Evolutionary conservation across 768 basidiomycete genomes (phyloP).

Genomic region (Leccinellum luteum): DNA sequence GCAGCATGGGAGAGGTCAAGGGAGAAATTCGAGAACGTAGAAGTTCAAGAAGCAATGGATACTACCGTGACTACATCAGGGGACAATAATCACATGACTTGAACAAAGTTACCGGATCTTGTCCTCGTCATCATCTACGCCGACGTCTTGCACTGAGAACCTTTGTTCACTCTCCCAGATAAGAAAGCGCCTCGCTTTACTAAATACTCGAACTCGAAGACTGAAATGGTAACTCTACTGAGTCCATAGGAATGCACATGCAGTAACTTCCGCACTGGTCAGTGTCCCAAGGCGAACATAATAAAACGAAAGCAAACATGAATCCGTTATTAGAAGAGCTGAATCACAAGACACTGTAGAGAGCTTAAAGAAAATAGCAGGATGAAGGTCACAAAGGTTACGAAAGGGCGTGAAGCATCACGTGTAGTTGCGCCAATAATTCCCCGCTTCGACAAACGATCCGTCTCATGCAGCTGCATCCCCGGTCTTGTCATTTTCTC

Average conservation of each 20-base stretch:
- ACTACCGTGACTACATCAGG: neutral
- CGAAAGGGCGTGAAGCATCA: slow-evolving; percentile 19
- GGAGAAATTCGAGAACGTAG: neutral
- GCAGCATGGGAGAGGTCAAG: slow-evolving; percentile 22
- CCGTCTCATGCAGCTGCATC: slow-evolving; percentile 24
- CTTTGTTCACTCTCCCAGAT: neutral
- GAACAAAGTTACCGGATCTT: too few species aligned
- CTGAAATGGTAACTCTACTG: neutral
- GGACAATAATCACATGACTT: slow-evolving; percentile 24
- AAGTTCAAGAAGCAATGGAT: too few species aligned
- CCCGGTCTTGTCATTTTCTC: slow-evolving; percentile 27
- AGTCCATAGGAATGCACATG: slow-evolving; percentile 18
- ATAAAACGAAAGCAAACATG: slow-evolving; percentile 21
- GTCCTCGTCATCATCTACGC: too few species aligned
- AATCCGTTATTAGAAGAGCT: slow-evolving; percentile 20
- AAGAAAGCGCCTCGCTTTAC: neutral
- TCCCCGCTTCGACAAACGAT: slow-evolving; percentile 15
- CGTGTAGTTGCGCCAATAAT: slow-evolving; percentile 14
- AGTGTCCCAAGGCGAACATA: slow-evolving; percentile 21
- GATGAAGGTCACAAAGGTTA: slow-evolving; percentile 11
- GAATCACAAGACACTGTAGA: slow-evolving; percentile 10
- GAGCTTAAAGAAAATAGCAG: slow-evolving; percentile 9
- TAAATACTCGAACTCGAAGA: neutral
- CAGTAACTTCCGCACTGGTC: slow-evolving; percentile 13
- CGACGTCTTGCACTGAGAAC: neutral